phyloP scores from a whole-genome alignment of 129 eudicot species.

The Helichrysum umbraculigerum region DNA sequence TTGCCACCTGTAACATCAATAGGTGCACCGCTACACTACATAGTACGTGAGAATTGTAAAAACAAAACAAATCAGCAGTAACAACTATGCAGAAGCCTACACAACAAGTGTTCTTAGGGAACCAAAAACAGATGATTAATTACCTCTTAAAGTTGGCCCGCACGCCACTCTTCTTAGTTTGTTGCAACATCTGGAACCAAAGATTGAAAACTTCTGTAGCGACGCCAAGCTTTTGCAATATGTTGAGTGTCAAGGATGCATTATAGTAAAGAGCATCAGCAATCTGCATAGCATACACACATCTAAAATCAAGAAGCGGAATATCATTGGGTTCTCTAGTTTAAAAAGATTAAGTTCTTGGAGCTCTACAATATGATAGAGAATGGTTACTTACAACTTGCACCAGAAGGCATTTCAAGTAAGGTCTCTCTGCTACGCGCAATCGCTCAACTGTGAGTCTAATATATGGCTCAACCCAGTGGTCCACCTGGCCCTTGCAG shows the following conservation, averaged over 20 bases:
- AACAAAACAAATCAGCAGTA: neutral
- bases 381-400: slow-evolving; percentile 70
- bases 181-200: slow-evolving; percentile 97
- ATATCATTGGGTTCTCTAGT: neutral
- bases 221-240: slow-evolving; percentile 84
- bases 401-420: slow-evolving; percentile 74
- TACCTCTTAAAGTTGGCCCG: slow-evolving; percentile 87
- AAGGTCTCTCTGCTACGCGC: slow-evolving; percentile 62
- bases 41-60: neutral
- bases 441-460: slow-evolving; percentile 76
- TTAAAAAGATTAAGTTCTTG: neutral
- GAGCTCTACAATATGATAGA: neutral
- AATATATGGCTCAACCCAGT: slow-evolving; percentile 92
- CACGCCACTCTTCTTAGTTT: slow-evolving; percentile 73
- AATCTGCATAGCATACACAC: slow-evolving; percentile 49
- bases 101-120: neutral
- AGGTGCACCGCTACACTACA: slow-evolving; percentile 8
- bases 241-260: slow-evolving; percentile 59
- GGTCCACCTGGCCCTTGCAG: slow-evolving; percentile 92
- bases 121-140: neutral
- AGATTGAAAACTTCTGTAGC: slow-evolving; percentile 84
- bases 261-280: slow-evolving; percentile 90
- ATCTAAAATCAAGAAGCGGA: slow-evolving; percentile 7
- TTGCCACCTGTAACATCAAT: slow-evolving; percentile 2
- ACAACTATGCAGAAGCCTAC: slow-evolving; percentile 4